phyloP scores from a whole-genome alignment of 2,329 filamentous ascomycete species.

The Fusarium oligoseptatum region DNA sequence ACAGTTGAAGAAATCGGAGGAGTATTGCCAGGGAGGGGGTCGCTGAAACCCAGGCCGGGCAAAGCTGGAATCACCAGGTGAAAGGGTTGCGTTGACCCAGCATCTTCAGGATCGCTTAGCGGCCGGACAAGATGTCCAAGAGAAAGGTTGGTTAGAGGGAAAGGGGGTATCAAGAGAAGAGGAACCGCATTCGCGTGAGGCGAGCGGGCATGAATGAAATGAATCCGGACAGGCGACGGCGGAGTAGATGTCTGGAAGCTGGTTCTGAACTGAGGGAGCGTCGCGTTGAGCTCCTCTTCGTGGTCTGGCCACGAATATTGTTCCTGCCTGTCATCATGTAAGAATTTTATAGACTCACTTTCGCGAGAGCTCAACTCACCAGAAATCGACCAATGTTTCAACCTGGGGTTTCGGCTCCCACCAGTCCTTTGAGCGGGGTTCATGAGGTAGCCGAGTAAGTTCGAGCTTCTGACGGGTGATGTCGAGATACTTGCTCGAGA shows the following conservation, averaged over 20 bases:
- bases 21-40: conserved; percentile 65
- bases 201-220: conserved; percentile 74
- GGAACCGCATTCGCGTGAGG: conserved; percentile 68
- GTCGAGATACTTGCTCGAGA: conserved; percentile 76
- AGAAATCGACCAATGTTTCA: conserved; percentile 75
- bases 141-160: conserved; percentile 74
- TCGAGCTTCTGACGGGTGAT: conserved; percentile 77
- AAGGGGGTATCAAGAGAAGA: conserved; percentile 74
- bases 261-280: conserved; percentile 75
- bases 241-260: conserved; percentile 59
- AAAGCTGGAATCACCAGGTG: conserved; percentile 76
- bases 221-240: conserved; percentile 65
- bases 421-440: conserved; percentile 65
- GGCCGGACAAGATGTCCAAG: conserved; percentile 67
- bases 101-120: conserved; percentile 66
- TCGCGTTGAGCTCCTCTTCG: conserved; percentile 69
- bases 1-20: conserved; percentile 67
- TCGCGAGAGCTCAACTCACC: conserved; percentile 57
- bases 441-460: conserved; percentile 73
- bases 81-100: conserved; percentile 64
- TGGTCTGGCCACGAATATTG: conserved; percentile 74
- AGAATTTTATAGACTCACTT: neutral
- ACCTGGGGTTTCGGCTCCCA: conserved; percentile 72
- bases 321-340: conserved; percentile 67
- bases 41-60: conserved; percentile 76